Base-by-base conservation (phyloP, 2,329 filamentous ascomycete species). In the Sporothrix brunneoviolacea region DNA sequence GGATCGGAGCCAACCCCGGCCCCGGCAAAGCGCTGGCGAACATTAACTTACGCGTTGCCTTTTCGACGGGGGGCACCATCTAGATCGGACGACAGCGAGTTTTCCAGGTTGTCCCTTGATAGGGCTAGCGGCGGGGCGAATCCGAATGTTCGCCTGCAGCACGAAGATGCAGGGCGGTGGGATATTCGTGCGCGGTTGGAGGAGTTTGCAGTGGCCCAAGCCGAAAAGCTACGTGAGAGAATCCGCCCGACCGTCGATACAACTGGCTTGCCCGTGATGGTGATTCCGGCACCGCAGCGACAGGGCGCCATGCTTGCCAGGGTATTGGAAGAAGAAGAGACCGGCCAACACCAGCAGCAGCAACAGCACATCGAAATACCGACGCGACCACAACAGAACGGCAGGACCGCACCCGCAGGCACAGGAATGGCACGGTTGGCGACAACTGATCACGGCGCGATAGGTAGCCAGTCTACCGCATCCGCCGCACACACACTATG, bases 251-350 rank as follows among this genome's bases (percentile, higher is more conserved):
- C 72, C 0, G 70, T 74, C 0, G 73, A 78, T 57, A 78, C 74
- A 2, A 75, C 76, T 18, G 74, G 72, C 53, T 65, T 84, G 16
- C 79, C 80, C 1, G 73, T 80, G 1, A 79, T 71, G 16, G 73
- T 82, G 8, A 82, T 84, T 13, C 80, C 81, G 3, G 79, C 81
- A 1, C 81, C 81, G 16, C 72, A 74, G 32, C 72, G 81, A n/a
- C 69, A 72, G 51, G 78, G 79, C 5, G 72, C 75, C 0, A 75
- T 77, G 41, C 62, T 83, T 4, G 73, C 75, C n/a, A 71, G 75
- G 48, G 68, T 82, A 8, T 63, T 80, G 2, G 76, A 80, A 52
- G 78, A 82, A 53, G 76, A 80, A 51, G 71, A 66, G 47, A 39
- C 19, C 19, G 43, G 54, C 32, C 43, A 47, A 32, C 51, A 46